Base-by-base conservation (phyloP, 2,329 filamentous ascomycete species). In the Fulvia fulva region DNA sequence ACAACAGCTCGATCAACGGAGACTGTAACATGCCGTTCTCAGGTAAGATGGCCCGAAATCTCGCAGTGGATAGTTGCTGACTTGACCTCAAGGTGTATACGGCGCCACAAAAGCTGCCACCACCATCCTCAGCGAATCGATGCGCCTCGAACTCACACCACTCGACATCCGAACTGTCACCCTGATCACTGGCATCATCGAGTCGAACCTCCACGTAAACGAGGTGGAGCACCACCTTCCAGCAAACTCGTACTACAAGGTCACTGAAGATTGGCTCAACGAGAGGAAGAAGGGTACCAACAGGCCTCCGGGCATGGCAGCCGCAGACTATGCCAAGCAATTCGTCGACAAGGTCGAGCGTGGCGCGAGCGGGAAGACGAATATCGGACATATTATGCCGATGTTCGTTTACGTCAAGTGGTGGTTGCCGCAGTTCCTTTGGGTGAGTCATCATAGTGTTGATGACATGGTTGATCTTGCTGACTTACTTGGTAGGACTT, bases 141-240 rank as follows among this genome's bases (percentile, higher is more conserved):
- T 69, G 49, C 60, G 66, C 19, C 23, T 69, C 3, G 68, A 70
- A 54, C 30, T 70, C 5, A 56, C 52, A 9, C 66, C 65, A 3
- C 56, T 70, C 1, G 66, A 63, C 5, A 60, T 70, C 19, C 54
- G 57, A 28, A 68, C 70, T 12, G 55, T 69, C 9, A 68, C 66
- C 2, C 47, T 62, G 22, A 65, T 69, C 43, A 59, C 60, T 1
- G 62, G 62, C n/a, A 58, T 58, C 45, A 53, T 63, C 34, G 63
- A 65, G 34, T 63, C 60, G 9, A 63, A 62, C 16, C 51, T 63
- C 6, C 59, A 63, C 41, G 45, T 25, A 12, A 63, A 62, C 30
- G 61, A 59, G 44, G 23, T 51, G 16, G 55, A 44, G 28, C 47
- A 58, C 19, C 55, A 53, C 14, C 43, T 63, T 2, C 56, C 61